Evolutionary conservation across 179 eudicot genomes (phyloP), one percentile per base, ranked within the genome.

Genomic region (Actinidia chinensis): DNA sequence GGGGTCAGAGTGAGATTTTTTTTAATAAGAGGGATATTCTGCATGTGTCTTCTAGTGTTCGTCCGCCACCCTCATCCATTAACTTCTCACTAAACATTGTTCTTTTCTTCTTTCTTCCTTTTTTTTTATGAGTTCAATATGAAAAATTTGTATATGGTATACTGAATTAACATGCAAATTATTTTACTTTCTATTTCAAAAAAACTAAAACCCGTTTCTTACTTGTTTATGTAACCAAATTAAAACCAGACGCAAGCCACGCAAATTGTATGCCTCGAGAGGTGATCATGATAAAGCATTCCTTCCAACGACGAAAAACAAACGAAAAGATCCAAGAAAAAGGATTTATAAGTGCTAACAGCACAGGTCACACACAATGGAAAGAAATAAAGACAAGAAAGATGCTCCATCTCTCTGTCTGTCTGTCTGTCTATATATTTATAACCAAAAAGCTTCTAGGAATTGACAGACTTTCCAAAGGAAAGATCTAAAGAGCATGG

Each of bases 371-470:
- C 63, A 22, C 56, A 46, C 22, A 72, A 13, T 36, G 64, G 64
- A 72, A 51, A 72, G 75, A 28, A 72, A 48, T 28, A 72, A 72
- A 72, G 76, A 72, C 54, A 55, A 54, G 7, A 50, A 72, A 52
- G 14, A 25, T 33, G 60, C 54, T 36, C 40, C 4, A 1, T 36
- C 40, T 36, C 40, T 36, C 40, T 36, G 3, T 36, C 40, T 36
- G 3, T 36, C 40, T 36, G 3, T 36, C 40, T 36, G 3, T 28
- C 33, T 28, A 28, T 28, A 28, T 6, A 72, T 72, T 40, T 36
- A 28, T 48, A 72, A 36, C 76, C 15, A 52, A 55, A 72, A 55
- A 55, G 76, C 63, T 55, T 42, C 42, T 25, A 17, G 5, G 76
- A 72, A 28, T 52, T 72, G 76, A 72, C 64, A 54, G 54, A 58